Percentiles rank a stretch among this genome's conserved stretches.
phyloP scores from a whole-genome alignment of 2,329 filamentous ascomycete species.

The Penicillium sp. region DNA sequence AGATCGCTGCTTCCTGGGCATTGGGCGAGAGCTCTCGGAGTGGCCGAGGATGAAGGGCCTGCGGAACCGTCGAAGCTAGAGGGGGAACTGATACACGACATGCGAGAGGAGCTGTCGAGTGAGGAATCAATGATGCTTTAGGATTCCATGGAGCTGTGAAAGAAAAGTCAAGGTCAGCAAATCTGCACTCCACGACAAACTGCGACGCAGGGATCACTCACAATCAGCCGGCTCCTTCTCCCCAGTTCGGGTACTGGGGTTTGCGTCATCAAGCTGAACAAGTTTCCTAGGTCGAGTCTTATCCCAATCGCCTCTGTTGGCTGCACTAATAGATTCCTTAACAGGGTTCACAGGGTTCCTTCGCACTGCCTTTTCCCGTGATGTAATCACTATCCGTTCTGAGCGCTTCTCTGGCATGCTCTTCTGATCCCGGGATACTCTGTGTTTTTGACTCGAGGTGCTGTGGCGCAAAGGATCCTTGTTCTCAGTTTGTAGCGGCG shows the following conservation, averaged over 20 bases:
- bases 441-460: constrained; percentile 32
- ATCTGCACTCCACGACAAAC: neutral
- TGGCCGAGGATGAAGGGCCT: constrained; percentile 63
- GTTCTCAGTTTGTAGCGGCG: constrained; percentile 30
- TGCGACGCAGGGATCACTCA: constrained; percentile 20
- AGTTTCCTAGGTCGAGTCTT: constrained; percentile 32
- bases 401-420: constrained; percentile 40
- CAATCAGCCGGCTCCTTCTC: constrained; percentile 35
- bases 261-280: constrained; percentile 23
- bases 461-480: constrained; percentile 34
- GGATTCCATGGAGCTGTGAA: constrained; percentile 67
- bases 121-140: constrained; percentile 69
- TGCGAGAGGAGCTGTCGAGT: constrained; percentile 70
- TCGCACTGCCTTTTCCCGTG: constrained; percentile 61
- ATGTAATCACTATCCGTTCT: constrained; percentile 53
- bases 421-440: constrained; percentile 35
- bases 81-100: constrained; percentile 63
- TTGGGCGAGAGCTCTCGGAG: constrained; percentile 72
- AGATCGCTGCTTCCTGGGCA: constrained; percentile 77
- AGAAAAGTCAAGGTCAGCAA: constrained; percentile 15
- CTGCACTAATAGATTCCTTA: constrained; percentile 38
- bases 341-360: constrained; percentile 62
- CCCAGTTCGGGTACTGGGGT: constrained; percentile 27
- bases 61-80: constrained; percentile 64
- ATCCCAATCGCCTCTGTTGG: constrained; percentile 37